Percentiles rank a stretch among this genome's conserved stretches.
Conservation (phyloP, 192 early-diverging fungal species). For the Rhizophagus clarus region DNA sequence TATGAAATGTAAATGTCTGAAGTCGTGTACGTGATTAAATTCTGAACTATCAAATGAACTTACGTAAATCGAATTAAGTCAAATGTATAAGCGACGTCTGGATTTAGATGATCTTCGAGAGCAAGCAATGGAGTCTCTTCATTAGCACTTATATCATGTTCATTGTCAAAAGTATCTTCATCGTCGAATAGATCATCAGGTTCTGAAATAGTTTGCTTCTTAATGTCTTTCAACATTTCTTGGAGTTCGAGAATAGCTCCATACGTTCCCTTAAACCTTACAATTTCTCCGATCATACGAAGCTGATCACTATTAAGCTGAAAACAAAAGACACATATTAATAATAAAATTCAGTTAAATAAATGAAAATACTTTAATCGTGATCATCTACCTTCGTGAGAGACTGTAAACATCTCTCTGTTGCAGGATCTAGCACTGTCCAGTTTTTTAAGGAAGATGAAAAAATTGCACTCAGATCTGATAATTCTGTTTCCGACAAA, state of each 20-base stretch:
- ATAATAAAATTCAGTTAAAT: background rate
- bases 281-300: conserved; percentile 19
- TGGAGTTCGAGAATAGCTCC: conserved; percentile 13
- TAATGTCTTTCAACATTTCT: conserved; percentile 4
- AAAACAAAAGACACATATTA: background rate
- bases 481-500: conserved; percentile 17
- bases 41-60: conserved; percentile 20
- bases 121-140: background rate
- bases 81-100: conserved; percentile 29
- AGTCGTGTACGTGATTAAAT: background rate
- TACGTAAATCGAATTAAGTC: conserved; percentile 32
- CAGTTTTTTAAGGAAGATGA: conserved; percentile 24
- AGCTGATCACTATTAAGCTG: conserved; percentile 30
- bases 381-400: conserved; percentile 11
- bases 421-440: conserved; percentile 18
- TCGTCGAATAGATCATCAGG: conserved; percentile 22
- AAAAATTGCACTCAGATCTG: conserved; percentile 24
- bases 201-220: background rate
- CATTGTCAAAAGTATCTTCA: conserved; percentile 17
- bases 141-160: conserved; percentile 7
- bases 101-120: conserved; percentile 15
- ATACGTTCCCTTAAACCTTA: conserved; percentile 18
- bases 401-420: conserved; percentile 30
- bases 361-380: conserved; percentile 20
- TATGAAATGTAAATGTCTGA: conserved; percentile 15